Conservation (phyloP, 2,329 filamentous ascomycete genomes). For the Didymella pomorum region DNA sequence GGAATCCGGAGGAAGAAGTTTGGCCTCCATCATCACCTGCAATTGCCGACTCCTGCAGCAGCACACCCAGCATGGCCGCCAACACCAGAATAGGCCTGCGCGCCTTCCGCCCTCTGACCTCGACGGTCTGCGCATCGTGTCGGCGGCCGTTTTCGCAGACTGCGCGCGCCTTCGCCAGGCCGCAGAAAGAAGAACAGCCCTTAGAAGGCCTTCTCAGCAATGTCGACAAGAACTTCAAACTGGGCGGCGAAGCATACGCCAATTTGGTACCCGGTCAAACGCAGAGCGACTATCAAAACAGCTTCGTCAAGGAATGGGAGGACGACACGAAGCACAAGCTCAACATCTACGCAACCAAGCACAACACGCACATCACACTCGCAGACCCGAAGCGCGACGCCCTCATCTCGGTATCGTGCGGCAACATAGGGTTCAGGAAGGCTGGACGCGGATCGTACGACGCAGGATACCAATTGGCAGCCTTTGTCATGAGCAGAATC, state of each 20-base stretch:
- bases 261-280: constrained; percentile 5
- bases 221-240: constrained; percentile 28
- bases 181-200: constrained; percentile 11
- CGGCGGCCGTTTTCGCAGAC: constrained; percentile 49
- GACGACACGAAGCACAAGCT: constrained; percentile 77
- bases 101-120: constrained; percentile 42
- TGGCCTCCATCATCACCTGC: constrained; percentile 19
- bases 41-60: constrained; percentile 25
- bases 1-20: constrained; percentile 18
- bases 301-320: constrained; percentile 38
- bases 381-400: constrained; percentile 81
- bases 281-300: constrained; percentile 21
- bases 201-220: constrained; percentile 28
- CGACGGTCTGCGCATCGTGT: constrained; percentile 51
- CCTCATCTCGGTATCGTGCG: constrained; percentile 80
- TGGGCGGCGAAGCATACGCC: constrained; percentile 33
- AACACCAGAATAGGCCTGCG: constrained; percentile 35
- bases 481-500: constrained; percentile 83
- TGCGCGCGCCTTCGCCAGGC: constrained; percentile 27
- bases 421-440: constrained; percentile 93
- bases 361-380: constrained; percentile 95
- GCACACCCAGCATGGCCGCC: constrained; percentile 35
- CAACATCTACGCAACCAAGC: constrained; percentile 85
- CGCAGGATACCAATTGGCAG: constrained; percentile 86
- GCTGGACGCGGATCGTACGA: constrained; percentile 83